These are phyloP conservation scores for Thermothielavioides terrestris DNA, from an alignment of 495 filamentous ascomycete genomes.

Conservation along the genomic window DNA sequence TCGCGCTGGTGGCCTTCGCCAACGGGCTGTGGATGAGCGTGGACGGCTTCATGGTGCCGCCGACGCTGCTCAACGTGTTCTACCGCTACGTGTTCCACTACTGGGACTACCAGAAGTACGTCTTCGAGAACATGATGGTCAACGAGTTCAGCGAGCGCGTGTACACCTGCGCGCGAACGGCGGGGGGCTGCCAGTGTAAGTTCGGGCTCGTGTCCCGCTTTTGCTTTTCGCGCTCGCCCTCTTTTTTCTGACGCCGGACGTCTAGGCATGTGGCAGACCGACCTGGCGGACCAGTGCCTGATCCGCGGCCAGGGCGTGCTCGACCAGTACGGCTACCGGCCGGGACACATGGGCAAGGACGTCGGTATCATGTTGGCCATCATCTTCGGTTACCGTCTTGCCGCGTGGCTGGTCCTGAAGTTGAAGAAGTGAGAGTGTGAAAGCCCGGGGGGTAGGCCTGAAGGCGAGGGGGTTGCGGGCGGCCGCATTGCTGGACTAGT, in stretches of 20 bases:
- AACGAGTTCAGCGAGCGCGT: conserved; percentile 62
- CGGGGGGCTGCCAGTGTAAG: conserved; percentile 45
- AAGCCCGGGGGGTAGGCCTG: neutral
- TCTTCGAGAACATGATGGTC: conserved; percentile 87
- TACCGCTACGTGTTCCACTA: conserved; percentile 80
- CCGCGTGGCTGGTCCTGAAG: conserved; percentile 39
- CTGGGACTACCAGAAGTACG: conserved; percentile 76
- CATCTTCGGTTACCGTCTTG: conserved; percentile 59
- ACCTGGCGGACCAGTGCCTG: conserved; percentile 52
- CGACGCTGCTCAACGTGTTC: conserved; percentile 63
- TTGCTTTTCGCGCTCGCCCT: neutral
- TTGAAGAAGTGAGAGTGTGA: conserved; percentile 18
- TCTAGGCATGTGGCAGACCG: conserved; percentile 51
- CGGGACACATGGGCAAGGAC: conserved; percentile 56
- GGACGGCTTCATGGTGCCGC: conserved; percentile 68
- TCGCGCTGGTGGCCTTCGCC: conserved; percentile 69
- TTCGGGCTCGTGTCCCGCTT: neutral
- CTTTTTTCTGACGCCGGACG: neutral
- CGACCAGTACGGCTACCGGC: conserved; percentile 56
- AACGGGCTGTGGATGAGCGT: conserved; percentile 86
- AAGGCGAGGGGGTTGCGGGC: neutral
- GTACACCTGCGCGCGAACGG: conserved; percentile 46
- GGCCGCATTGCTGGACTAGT: too few relatives aligned
- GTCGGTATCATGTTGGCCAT: conserved; percentile 69
- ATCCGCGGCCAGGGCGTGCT: conserved; percentile 62